Evolutionary conservation across 2,329 filamentous ascomycete species (phyloP), one percentile per base, ranked within the genome.

Genomic region (Fusarium tricinctum): DNA sequence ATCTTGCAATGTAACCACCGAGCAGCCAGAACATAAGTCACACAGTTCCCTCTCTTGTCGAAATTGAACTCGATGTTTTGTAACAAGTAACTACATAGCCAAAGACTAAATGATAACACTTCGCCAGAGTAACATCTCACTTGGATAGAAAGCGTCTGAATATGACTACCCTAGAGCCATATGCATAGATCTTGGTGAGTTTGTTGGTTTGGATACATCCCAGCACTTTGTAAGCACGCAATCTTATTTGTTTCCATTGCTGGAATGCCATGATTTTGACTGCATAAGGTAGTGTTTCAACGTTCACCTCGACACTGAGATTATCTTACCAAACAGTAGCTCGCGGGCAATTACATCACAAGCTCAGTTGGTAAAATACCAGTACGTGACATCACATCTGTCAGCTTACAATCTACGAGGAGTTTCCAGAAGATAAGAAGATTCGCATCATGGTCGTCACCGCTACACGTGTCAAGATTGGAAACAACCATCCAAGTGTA

Each of bases 381-480:
- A 30, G 23, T 35, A 49, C 22, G 17, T 8, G 8, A 56, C 6
- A 8, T 7, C 33, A 7, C 17, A n/a, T 23, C 12, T 50, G 23
- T 13, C 40, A 19, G n/a, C 19, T 22, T 4, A 42, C 9, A 15
- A 12, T 19, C 23, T 13, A 32, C 20, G 23, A 40, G 23, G 23
- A 22, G 22, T 32, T 59, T 43, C 19, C 23, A n/a, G 23, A 40
- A 63, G 46, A 38, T 33, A 19, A 32, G 23, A 22, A 8, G 0
- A 44, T 44, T 69, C 26, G 57, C 49, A 52, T 33, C 40, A 8
- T 23, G 14, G 47, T 46, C 52, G 52, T 58, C 57, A 59, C 52
- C 19, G 6, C 12, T 50, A 69, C 46, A 67, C 62, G 62, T 69
- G 46, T 70, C 43, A 62, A 61, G n/a, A 39, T 13, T 42, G 58